These are phyloP conservation scores for Aspergillus pseudoterreus DNA, from an alignment of 2,329 filamentous ascomycete genomes.

Conservation along the genomic window DNA sequence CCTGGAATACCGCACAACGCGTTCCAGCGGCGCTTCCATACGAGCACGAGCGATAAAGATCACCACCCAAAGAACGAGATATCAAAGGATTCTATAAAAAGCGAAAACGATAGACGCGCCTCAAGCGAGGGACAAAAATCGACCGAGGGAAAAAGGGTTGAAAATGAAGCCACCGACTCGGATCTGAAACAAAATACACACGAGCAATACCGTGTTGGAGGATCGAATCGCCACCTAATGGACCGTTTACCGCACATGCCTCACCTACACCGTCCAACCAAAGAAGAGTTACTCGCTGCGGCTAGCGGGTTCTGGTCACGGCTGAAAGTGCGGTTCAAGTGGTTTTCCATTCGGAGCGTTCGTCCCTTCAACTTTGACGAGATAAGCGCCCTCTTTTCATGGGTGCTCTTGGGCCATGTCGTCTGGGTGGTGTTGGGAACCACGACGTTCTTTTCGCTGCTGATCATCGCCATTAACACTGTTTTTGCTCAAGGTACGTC, in stretches of 20 bases:
- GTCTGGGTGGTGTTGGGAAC: conserved; percentile 96
- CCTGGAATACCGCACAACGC: conserved; percentile 15
- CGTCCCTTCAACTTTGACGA: conserved; percentile 95
- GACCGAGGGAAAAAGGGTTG: not conserved
- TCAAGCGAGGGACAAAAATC: not conserved
- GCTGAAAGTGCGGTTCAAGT: conserved; percentile 89
- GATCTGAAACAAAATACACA: conserved; percentile 22
- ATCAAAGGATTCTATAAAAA: conserved; percentile 12
- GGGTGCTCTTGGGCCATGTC: conserved; percentile 89
- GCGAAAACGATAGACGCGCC: conserved; percentile 13
- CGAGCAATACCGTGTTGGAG: conserved; percentile 11
- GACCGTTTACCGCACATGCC: conserved; percentile 66
- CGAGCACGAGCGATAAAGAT: conserved; percentile 17
- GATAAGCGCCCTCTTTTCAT: conserved; percentile 91
- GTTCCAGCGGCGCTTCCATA: conserved; percentile 32
- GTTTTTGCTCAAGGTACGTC: conserved; percentile 83
- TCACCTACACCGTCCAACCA: conserved; percentile 78
- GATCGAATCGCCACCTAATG: conserved; percentile 45
- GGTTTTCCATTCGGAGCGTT: conserved; percentile 91
- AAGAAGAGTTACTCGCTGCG: conserved; percentile 86
- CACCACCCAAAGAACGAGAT: conserved; percentile 12
- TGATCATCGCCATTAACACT: conserved; percentile 90
- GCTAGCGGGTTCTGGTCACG: conserved; percentile 92
- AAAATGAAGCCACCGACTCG: conserved; percentile 6
- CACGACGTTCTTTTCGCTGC: conserved; percentile 90